A percentile compares a stretch with the other conserved stretches of the same genome.
Evolutionary conservation across 108 stramenopile species (phyloP).

Genomic region (Heterococcus sp.): DNA sequence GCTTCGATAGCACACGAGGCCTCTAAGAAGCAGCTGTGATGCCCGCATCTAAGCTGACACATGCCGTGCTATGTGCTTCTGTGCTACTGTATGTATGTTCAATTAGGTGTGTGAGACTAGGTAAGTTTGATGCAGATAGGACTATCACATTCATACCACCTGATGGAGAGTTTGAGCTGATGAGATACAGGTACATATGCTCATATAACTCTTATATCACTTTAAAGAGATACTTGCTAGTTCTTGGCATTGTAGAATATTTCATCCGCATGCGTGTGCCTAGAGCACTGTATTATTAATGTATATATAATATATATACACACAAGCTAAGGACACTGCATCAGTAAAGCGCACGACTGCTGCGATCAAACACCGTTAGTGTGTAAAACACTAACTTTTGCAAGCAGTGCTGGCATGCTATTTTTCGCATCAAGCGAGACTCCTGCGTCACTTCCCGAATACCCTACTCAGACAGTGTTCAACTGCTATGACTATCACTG

Average conservation of each 20-base stretch:
- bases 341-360: not conserved
- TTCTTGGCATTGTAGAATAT: not conserved
- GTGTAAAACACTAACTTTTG: too few species aligned
- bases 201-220: not conserved
- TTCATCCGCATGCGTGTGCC: not conserved
- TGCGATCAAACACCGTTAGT: too few species aligned
- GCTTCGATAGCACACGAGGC: too few species aligned
- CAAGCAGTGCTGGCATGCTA: too few species aligned
- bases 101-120: conserved; percentile 54
- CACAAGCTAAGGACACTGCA: not conserved
- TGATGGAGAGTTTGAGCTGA: conserved; percentile 98
- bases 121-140: conserved; percentile 97
- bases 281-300: not conserved
- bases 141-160: conserved; percentile 99
- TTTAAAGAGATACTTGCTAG: not conserved
- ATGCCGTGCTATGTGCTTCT: too few species aligned
- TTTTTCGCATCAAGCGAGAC: too few species aligned
- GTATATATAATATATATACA: not conserved
- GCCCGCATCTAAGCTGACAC: too few species aligned
- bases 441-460: not conserved
- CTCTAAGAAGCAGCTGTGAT: too few species aligned
- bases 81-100: too few species aligned
- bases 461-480: not conserved
- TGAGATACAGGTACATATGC: conserved; percentile 63
- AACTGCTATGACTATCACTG: not conserved